phyloP scores from a whole-genome alignment of 2,329 filamentous ascomycete genomes.

The Blastomyces silverae region DNA sequence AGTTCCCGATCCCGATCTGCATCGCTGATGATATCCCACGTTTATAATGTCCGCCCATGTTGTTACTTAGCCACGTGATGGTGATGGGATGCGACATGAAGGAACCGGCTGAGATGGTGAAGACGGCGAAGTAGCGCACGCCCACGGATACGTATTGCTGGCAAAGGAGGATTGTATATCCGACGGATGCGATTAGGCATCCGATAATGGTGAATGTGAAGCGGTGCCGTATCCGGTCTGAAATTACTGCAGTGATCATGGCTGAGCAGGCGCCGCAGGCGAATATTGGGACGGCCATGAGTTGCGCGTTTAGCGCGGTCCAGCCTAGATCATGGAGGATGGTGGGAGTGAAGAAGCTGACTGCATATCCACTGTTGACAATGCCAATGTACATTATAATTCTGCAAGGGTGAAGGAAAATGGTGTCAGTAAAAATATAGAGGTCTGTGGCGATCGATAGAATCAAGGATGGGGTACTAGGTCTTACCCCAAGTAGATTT shows the following conservation, averaged over 20 bases:
- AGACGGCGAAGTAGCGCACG: constrained; percentile 51
- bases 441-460: background rate
- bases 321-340: constrained; percentile 50
- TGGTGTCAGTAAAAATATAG: background rate
- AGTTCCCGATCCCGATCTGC: constrained; percentile 40
- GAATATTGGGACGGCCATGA: constrained; percentile 50
- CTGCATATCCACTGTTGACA: constrained; percentile 43
- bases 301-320: constrained; percentile 45
- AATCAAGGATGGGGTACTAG: constrained; percentile 18
- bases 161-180: constrained; percentile 51
- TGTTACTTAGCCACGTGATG: constrained; percentile 53
- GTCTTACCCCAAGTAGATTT: constrained; percentile 41
- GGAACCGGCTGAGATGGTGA: constrained; percentile 49
- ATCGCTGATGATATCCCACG: constrained; percentile 49
- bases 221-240: constrained; percentile 48
- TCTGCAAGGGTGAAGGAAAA: constrained; percentile 25
- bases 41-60: constrained; percentile 54
- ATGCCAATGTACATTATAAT: constrained; percentile 60
- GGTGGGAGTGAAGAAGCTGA: constrained; percentile 40
- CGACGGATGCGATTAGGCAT: constrained; percentile 46
- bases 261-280: constrained; percentile 58
- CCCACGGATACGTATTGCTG: constrained; percentile 44
- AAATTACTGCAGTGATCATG: constrained; percentile 45
- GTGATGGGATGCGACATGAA: constrained; percentile 52
- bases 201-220: constrained; percentile 51